A percentile compares a stretch with the other conserved stretches of the same genome.
Evolutionary conservation across 805 yeast genomes (phyloP).

Genomic region (Hagleromyces aurorensis): DNA sequence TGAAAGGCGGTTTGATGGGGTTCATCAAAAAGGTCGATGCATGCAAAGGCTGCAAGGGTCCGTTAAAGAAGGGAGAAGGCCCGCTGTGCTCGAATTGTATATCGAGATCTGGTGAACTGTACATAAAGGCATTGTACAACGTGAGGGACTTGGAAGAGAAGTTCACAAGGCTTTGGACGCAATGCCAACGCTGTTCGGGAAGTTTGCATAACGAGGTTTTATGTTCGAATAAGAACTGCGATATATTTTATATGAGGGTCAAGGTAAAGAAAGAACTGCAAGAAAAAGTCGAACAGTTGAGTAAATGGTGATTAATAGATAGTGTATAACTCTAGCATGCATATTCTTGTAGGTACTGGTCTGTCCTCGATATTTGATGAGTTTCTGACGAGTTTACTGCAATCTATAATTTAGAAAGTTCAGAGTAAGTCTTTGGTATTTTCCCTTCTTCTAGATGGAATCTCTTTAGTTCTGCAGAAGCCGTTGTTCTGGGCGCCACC

Average conservation of each 20-base stretch:
- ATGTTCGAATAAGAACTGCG: slow-evolving; percentile 94
- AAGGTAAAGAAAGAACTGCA: slow-evolving; percentile 37
- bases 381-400: not conserved
- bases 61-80: slow-evolving; percentile 57
- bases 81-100: slow-evolving; percentile 78
- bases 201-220: slow-evolving; percentile 91
- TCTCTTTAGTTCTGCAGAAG: slow-evolving; percentile 17
- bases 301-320: slow-evolving; percentile 31
- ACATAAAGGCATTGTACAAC: slow-evolving; percentile 70
- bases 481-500: slow-evolving; percentile 4
- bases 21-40: slow-evolving; percentile 85
- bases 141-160: slow-evolving; percentile 74
- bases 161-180: slow-evolving; percentile 91
- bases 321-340: not conserved
- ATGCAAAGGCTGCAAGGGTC: slow-evolving; percentile 83
- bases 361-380: not conserved
- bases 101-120: slow-evolving; percentile 63
- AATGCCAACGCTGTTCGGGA: slow-evolving; percentile 97
- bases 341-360: not conserved
- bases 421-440: slow-evolving; percentile 34
- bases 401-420: slow-evolving; percentile 22
- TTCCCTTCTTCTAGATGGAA: slow-evolving; percentile 26
- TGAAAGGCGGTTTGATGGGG: slow-evolving; percentile 84
- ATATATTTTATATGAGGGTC: slow-evolving; percentile 92
- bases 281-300: slow-evolving; percentile 33